Evolutionary conservation across 202 grass and related monocot genomes (phyloP).

Genomic region (Schoenoplectus triqueter): DNA sequence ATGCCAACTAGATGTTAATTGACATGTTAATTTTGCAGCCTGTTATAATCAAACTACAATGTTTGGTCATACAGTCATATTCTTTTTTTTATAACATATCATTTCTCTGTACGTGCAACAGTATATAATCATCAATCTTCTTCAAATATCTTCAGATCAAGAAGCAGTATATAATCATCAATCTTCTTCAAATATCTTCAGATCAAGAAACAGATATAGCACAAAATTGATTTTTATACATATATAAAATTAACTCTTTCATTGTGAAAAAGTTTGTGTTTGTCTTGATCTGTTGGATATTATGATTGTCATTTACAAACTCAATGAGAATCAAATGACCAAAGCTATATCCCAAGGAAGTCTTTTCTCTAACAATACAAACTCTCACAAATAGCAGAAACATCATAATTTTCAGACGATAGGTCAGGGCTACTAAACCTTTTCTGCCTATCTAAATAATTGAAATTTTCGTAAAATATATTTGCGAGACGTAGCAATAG

Average conservation of each 20-base stretch:
- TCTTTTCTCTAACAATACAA: slow-evolving; percentile 1
- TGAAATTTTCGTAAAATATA: neutral
- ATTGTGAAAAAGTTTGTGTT: neutral
- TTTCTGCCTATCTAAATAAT: neutral
- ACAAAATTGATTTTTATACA: neutral
- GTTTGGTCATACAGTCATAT: neutral
- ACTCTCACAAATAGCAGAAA: neutral
- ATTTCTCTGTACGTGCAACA: neutral
- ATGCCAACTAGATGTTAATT: neutral
- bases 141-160: neutral
- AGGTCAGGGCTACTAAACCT: neutral
- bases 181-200: neutral
- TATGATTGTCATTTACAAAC: slow-evolving; percentile 4
- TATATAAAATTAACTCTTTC: neutral
- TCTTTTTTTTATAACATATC: neutral
- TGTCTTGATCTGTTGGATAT: neutral
- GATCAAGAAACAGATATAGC: neutral
- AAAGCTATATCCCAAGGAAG: neutral
- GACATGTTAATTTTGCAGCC: neutral
- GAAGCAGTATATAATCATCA: neutral
- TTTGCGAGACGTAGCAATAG: no score
- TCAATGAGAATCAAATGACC: neutral
- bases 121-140: neutral
- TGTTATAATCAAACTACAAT: neutral
- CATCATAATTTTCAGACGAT: neutral